Conservation (phyloP, 139 green algal genomes). For the Spirogloea muscicola region DNA sequence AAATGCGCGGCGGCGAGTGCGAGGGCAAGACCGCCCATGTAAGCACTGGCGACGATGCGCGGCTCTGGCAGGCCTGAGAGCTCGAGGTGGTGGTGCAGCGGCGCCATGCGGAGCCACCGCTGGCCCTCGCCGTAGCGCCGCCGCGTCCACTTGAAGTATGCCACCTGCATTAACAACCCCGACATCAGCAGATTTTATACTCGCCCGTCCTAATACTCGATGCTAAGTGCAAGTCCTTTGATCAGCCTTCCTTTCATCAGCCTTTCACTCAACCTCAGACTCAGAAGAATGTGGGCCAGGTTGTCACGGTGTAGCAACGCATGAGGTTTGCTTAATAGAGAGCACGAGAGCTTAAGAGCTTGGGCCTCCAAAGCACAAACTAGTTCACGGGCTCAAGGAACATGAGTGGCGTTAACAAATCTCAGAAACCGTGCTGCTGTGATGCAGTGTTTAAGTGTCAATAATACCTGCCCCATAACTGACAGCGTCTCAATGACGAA, state of each 20-base stretch:
- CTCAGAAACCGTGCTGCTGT: neutral
- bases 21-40: constrained; percentile 2
- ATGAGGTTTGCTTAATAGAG: neutral
- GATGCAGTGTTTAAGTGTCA: neutral
- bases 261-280: no score
- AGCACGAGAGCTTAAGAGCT: neutral
- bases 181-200: neutral
- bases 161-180: constrained; percentile 45
- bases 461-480: constrained; percentile 46
- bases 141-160: constrained; percentile 52
- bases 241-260: no score
- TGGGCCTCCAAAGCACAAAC: neutral
- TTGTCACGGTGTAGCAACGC: no score
- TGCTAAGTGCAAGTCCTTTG: no score
- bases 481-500: constrained; percentile 50
- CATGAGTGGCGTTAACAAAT: neutral
- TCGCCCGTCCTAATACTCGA: no score
- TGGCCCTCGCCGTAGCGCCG: constrained; percentile 19
- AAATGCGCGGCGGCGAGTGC: constrained; percentile 6
- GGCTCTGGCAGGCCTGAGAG: constrained; percentile 27
- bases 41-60: constrained; percentile 11
- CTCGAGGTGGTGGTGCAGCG: constrained; percentile 52
- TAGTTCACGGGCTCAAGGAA: neutral
- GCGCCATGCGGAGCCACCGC: constrained; percentile 45
- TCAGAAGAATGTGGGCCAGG: no score